A percentile compares a stretch with the other conserved stretches of the same genome.
Conservation (phyloP, 1,284 basidiomycete species). For the Ceratobasidium theobromae region DNA sequence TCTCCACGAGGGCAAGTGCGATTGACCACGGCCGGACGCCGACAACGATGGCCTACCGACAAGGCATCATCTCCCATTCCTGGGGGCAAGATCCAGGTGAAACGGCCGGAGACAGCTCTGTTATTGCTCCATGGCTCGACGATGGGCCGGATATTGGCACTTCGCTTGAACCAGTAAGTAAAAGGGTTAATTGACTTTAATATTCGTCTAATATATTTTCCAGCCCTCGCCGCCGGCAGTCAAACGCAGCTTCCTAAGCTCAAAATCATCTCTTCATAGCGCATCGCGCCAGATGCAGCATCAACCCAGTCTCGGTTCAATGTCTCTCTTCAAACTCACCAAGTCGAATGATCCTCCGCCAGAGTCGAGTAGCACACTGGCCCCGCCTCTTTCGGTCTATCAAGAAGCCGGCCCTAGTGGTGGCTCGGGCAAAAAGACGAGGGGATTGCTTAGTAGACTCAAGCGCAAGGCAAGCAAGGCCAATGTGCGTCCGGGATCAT, state of each 20-base stretch:
- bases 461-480: constrained; percentile 20
- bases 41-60: not conserved
- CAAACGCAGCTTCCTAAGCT: constrained; percentile 28
- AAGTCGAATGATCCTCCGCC: not conserved
- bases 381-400: not conserved
- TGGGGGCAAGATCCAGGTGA: constrained; percentile 21
- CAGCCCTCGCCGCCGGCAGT: constrained; percentile 25
- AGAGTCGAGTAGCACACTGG: not conserved
- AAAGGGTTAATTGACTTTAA: not conserved
- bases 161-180: constrained; percentile 16
- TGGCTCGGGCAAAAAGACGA: not conserved
- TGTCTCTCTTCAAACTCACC: constrained; percentile 17
- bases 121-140: constrained; percentile 27
- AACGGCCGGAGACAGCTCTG: constrained; percentile 14
- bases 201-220: not conserved
- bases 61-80: not conserved
- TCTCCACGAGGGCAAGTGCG: not conserved
- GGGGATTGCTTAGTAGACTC: not conserved
- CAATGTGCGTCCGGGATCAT: constrained; percentile 14
- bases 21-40: not conserved
- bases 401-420: constrained; percentile 1
- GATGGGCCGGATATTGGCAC: not conserved
- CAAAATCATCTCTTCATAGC: constrained; percentile 11
- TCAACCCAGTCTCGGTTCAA: constrained; percentile 20
- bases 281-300: constrained; percentile 15